phyloP scores from a whole-genome alignment of 2,329 filamentous ascomycete species.

The Aureobasidium sp. region DNA sequence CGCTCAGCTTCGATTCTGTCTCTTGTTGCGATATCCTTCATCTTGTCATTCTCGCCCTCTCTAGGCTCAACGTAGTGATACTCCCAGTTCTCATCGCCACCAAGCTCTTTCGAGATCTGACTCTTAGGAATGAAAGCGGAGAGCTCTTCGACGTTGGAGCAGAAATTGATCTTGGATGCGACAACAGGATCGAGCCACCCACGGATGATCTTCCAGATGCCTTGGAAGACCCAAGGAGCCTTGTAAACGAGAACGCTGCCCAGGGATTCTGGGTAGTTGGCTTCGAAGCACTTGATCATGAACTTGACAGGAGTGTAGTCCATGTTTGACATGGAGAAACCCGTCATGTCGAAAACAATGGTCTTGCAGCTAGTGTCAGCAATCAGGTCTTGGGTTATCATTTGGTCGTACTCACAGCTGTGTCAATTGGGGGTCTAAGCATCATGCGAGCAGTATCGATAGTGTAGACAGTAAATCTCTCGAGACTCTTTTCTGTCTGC shows the following conservation, averaged over 20 bases:
- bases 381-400: not conserved
- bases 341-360: slow-evolving; percentile 70
- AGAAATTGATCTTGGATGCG: slow-evolving; percentile 88
- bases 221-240: slow-evolving; percentile 93
- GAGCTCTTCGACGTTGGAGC: slow-evolving; percentile 70
- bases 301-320: slow-evolving; percentile 97
- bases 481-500: slow-evolving; percentile 71
- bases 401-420: slow-evolving; percentile 58
- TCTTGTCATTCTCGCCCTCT: slow-evolving; percentile 64
- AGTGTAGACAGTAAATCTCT: slow-evolving; percentile 84
- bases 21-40: slow-evolving; percentile 55
- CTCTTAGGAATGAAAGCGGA: slow-evolving; percentile 62
- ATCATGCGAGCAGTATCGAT: slow-evolving; percentile 92
- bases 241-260: slow-evolving; percentile 91
- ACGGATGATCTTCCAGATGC: slow-evolving; percentile 92
- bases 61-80: slow-evolving; percentile 75
- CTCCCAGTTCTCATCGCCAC: slow-evolving; percentile 75
- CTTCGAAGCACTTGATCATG: slow-evolving; percentile 99
- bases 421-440: slow-evolving; percentile 72
- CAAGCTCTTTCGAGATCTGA: slow-evolving; percentile 73
- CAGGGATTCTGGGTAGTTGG: slow-evolving; percentile 91
- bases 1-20: slow-evolving; percentile 58
- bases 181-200: slow-evolving; percentile 98
- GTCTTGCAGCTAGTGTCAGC: slow-evolving; percentile 45
- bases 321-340: slow-evolving; percentile 52